Evolutionary conservation across 371 early-diverging fungal genomes (phyloP).

Genomic region (Apophysomyces sp.): DNA sequence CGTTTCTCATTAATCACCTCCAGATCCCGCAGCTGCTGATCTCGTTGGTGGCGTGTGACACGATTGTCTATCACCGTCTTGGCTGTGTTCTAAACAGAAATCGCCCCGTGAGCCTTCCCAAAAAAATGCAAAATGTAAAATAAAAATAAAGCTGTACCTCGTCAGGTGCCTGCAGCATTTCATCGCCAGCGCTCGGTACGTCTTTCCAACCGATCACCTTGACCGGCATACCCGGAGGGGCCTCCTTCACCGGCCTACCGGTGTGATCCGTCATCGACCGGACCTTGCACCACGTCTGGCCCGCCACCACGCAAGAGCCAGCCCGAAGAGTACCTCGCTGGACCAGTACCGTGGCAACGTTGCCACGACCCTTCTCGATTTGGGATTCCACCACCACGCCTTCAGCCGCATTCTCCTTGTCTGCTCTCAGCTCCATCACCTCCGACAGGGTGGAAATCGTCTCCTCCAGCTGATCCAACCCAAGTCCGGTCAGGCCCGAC

Average conservation of each 20-base stretch:
- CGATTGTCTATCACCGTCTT: conserved; percentile 78
- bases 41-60: conserved; percentile 55
- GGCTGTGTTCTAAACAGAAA: conserved; percentile 72
- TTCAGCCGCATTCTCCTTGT: conserved; percentile 68
- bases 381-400: conserved; percentile 90
- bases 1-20: conserved; percentile 82
- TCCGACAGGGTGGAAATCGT: conserved; percentile 86
- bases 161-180: conserved; percentile 73
- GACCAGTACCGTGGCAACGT: conserved; percentile 85
- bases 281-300: conserved; percentile 87
- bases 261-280: conserved; percentile 79
- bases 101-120: no score
- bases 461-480: conserved; percentile 87
- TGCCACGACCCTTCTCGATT: conserved; percentile 83
- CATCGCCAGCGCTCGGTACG: conserved; percentile 89
- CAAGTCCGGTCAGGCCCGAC: conserved; percentile 84
- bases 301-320: conserved; percentile 83
- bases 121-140: no score
- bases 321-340: conserved; percentile 80
- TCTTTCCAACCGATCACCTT: conserved; percentile 93
- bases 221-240: conserved; percentile 88
- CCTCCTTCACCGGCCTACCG: conserved; percentile 69
- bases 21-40: conserved; percentile 63
- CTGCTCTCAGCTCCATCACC: conserved; percentile 83
- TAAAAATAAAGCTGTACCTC: conserved; percentile 44